Evolutionary conservation across 495 filamentous ascomycete species (phyloP), one percentile per base, ranked within the genome.

Genomic region (Thozetella sp.): DNA sequence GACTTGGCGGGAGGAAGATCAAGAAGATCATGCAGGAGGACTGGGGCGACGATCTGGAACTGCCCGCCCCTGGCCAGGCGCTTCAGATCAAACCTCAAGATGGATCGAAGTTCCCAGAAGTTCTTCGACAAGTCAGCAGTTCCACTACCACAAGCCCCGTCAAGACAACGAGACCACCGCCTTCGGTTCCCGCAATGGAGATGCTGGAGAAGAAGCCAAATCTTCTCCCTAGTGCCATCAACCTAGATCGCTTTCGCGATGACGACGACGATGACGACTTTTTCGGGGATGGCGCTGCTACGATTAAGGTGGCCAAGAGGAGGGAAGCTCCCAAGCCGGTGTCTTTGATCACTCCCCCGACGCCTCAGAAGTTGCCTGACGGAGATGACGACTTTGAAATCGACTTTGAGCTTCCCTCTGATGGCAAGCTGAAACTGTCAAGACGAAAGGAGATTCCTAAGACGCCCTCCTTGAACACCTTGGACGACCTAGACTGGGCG

Each of bases 401-500:
- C 46, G 92, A 93, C 62, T 83, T 96, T 54, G 91, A 93, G 62
- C 77, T 95, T 12, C 90, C 92, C 13, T 66, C 71, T 9, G 73
- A 80, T 58, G 82, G 86, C 17, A 74, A 82, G 52, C 72, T 93
- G 3, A 82, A 79, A 63, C 79, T 93, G 37, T 83, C 86, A 24
- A 76, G 77, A 50, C 80, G 76, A 27, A 84, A 83, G 67, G 84
- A 87, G 23, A 78, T 80, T 22, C 79, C 86, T 2, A 83, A 80
- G 61, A 85, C 80, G 17, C 82, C 85, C 13, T 72, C 74, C 2
- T 77, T 83, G 25, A 83, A 76, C 53, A 73, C 77, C 9, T 75
- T 89, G 53, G 92, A 94, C 34, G 94, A 96, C 57, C 85, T 96
- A 58, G 91, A 97, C 68, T 97, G 93, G 93, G 88, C 90, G 27